These are phyloP conservation scores for Phragmites australis DNA, from an alignment of 176 grass and related monocot species.

Conservation along the genomic window DNA sequence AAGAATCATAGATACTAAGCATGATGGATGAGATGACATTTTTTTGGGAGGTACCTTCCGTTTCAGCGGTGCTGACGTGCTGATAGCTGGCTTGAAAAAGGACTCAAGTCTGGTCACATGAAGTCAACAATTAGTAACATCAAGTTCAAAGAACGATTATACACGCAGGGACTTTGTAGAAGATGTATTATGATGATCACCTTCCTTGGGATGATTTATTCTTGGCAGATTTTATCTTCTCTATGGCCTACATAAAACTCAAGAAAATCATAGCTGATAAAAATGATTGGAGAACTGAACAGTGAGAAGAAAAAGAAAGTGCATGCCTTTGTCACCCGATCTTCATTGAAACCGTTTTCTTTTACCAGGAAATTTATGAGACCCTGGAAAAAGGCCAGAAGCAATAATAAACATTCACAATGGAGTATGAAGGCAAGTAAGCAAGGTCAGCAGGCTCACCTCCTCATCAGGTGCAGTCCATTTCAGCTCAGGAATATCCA, in stretches of 20 bases:
- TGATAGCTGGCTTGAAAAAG: constrained; percentile 61
- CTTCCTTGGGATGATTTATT: constrained; percentile 75
- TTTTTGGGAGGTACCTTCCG: constrained; percentile 48
- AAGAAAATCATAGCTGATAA: constrained; percentile 20
- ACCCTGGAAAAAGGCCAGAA: constrained; percentile 47
- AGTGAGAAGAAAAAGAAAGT: constrained; percentile 20
- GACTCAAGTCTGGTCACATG: constrained; percentile 52
- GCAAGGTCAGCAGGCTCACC: constrained; percentile 29
- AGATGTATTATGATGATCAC: constrained; percentile 40
- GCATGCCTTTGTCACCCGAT: constrained; percentile 80
- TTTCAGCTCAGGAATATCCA: constrained; percentile 72
- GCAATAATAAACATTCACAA: background rate
- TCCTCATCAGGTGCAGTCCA: constrained; percentile 85
- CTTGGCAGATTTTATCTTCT: constrained; percentile 84
- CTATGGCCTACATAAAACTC: constrained; percentile 67
- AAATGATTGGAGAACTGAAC: constrained; percentile 1
- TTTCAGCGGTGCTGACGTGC: constrained; percentile 41
- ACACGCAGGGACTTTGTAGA: background rate
- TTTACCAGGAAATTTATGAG: constrained; percentile 73
- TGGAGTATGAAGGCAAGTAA: constrained; percentile 15
- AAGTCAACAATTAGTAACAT: background rate
- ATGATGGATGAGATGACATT: constrained; percentile 1
- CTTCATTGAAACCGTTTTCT: constrained; percentile 85
- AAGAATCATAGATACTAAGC: background rate
- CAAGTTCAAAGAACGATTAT: constrained; percentile 10